Percentiles rank a stretch among this genome's conserved stretches.
Conservation (phyloP, 352 stramenopile species). For the Globisporangium alternatum region DNA sequence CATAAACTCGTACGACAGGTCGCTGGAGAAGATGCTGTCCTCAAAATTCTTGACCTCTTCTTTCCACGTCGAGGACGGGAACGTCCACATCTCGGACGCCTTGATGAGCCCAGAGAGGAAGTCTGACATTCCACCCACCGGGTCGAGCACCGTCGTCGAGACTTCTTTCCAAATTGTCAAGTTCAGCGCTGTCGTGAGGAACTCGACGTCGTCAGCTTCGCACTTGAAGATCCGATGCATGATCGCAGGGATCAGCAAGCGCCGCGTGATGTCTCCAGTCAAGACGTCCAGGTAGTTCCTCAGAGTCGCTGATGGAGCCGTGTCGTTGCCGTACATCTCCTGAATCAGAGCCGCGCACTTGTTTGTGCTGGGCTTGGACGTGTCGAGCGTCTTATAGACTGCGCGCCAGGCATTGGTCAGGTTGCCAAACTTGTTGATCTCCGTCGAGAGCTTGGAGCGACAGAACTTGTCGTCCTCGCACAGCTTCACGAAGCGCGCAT, state of each 20-base stretch:
- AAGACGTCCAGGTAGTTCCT: background rate
- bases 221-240: slow-evolving; percentile 2
- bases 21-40: slow-evolving; percentile 10
- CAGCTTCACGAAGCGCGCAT: slow-evolving; percentile 2
- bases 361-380: background rate
- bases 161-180: background rate
- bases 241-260: slow-evolving; percentile 8
- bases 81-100: slow-evolving; percentile 25
- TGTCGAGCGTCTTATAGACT: slow-evolving; percentile 5
- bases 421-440: slow-evolving; percentile 12
- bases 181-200: background rate
- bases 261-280: background rate
- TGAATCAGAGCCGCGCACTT: background rate
- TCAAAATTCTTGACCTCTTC: slow-evolving; percentile 5
- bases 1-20: slow-evolving; percentile 3
- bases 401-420: slow-evolving; percentile 5
- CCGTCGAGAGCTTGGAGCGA: slow-evolving; percentile 8
- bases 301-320: slow-evolving; percentile 1
- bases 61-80: slow-evolving; percentile 17
- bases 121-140: slow-evolving; percentile 2
- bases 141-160: background rate
- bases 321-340: background rate
- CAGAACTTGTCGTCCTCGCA: slow-evolving; percentile 15
- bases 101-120: slow-evolving; percentile 27
- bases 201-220: slow-evolving; percentile 1